Evolutionary conservation across 768 basidiomycete species (phyloP).

Genomic region (Amanita pallidorosea): DNA sequence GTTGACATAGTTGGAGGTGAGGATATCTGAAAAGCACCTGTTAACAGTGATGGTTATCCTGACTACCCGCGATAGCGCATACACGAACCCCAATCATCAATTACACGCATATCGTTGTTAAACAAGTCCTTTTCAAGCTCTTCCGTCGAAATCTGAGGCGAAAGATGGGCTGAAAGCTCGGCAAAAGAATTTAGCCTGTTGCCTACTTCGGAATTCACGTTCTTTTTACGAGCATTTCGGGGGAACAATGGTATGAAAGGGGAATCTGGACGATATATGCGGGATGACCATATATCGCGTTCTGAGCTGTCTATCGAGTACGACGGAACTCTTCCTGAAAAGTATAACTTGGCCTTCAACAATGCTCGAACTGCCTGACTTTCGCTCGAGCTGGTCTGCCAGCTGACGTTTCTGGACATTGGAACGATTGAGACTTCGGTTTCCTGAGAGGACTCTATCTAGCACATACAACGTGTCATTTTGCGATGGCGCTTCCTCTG

Average conservation of each 20-base stretch:
- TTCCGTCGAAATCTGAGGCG: background rate
- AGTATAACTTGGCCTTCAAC: background rate
- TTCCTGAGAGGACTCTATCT: background rate
- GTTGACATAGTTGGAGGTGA: conserved; percentile 3
- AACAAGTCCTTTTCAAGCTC: conserved; percentile 1
- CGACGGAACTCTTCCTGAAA: background rate
- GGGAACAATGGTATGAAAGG: conserved; percentile 5
- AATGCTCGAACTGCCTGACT: background rate
- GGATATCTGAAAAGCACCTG: background rate
- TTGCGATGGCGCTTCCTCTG: background rate
- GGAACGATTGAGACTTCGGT: background rate
- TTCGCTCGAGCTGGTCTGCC: background rate
- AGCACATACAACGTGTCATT: background rate
- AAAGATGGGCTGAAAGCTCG: background rate
- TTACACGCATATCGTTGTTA: background rate
- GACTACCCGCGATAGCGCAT: background rate
- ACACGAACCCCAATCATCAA: conserved; percentile 6
- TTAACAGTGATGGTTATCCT: background rate
- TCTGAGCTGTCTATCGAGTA: background rate
- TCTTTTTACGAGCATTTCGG: background rate
- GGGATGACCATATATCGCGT: background rate
- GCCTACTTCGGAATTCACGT: background rate
- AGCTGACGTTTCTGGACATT: background rate
- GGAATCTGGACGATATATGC: background rate
- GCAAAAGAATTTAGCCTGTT: background rate